Evolutionary conservation across 1,284 basidiomycete species (phyloP).

Genomic region (Cryptococcus sp.): DNA sequence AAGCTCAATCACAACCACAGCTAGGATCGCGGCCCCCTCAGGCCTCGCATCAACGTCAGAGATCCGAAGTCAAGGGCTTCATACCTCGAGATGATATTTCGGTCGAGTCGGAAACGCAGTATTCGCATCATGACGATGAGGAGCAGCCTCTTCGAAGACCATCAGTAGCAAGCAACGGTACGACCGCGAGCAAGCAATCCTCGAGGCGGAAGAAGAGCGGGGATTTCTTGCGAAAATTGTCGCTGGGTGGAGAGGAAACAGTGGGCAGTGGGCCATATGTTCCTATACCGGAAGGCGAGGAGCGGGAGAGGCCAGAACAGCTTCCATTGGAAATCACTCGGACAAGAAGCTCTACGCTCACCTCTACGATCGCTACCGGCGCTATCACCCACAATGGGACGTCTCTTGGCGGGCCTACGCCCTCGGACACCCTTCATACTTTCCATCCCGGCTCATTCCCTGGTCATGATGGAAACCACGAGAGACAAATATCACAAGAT

Average conservation of each 20-base stretch:
- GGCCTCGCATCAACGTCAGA: not conserved
- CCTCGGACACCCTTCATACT: constrained; percentile 2
- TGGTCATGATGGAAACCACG: not conserved
- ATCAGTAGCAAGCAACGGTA: constrained; percentile 15
- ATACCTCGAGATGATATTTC: not conserved
- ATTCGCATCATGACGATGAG: not conserved
- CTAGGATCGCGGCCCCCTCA: not conserved
- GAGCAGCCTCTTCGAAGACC: constrained; percentile 2
- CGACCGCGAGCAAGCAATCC: constrained; percentile 12
- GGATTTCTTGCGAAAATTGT: constrained; percentile 23
- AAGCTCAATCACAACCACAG: constrained; percentile 1
- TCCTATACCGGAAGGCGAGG: constrained; percentile 23
- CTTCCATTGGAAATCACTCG: not conserved
- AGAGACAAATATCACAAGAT: too few relatives aligned
- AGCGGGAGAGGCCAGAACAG: not conserved
- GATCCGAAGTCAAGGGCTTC: not conserved
- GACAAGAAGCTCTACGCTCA: not conserved
- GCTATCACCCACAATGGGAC: not conserved
- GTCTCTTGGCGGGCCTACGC: not conserved
- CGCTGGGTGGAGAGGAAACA: constrained; percentile 11
- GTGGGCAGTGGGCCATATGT: constrained; percentile 22
- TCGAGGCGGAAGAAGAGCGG: constrained; percentile 11
- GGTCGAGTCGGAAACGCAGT: not conserved
- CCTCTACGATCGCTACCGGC: constrained; percentile 1
- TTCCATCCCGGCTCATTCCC: constrained; percentile 5